Evolutionary conservation across 306 rosid species (phyloP), one percentile per base, ranked within the genome.

Genomic region (Trifolium pratense): DNA sequence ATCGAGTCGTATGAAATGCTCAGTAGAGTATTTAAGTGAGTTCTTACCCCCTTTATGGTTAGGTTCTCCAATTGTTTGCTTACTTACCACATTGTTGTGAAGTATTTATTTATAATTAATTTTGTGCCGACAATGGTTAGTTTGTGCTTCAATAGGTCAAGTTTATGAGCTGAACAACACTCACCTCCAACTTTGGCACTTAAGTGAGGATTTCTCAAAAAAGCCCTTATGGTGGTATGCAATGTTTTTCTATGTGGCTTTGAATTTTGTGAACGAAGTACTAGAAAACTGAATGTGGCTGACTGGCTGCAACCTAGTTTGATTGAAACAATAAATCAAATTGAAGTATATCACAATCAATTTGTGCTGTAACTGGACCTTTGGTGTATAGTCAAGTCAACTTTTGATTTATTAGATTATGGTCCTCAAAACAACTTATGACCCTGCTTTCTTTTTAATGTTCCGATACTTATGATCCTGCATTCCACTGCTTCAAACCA

Each of bases 361-460:
- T 52, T 78, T 64, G 68, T 53, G 77, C 68, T 40, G 21, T 68
- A 78, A 49, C 21, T 63, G 18, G 17, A 40, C 66, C 39, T 69
- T 34, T 52, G 25, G 13, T 5, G 13, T 36, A 29, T 42, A 32
- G 74, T 65, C 74, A 25, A 26, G n/a, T 21, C 25, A 21, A 21
- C 48, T 63, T 18, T 36, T 68, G 42, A 39, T 59, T 58, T 26
- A 6, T 52, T 48, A 56, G 20, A 36, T 55, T 57, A 40, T 56
- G 46, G 36, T 52, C 66, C 72, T 68, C 16, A 15, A 39, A 49
- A 25, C 57, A 45, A 56, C 46, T 68, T 66, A 26, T 6, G 40
- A 29, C 48, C n/a, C 16, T 62, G 34, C 13, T 23, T 40, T 57
- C 59, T 40, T 55, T 61, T 34, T 39, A 31, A 42, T 62, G 15